Base-by-base conservation (phyloP, 495 filamentous ascomycete genomes). In the Daldinia vernicosa region DNA sequence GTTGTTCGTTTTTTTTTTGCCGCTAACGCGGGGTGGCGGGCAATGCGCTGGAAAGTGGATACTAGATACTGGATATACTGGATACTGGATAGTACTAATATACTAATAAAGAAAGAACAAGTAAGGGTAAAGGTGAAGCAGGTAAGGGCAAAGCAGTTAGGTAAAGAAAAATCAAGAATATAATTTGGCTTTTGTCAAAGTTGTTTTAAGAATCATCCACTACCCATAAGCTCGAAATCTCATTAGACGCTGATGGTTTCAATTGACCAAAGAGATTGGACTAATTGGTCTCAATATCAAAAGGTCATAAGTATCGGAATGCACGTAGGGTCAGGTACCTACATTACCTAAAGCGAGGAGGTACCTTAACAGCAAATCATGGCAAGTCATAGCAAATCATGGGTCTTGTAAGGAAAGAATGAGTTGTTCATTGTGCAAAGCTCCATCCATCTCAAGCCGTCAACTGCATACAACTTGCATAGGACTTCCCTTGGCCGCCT, bases 241-340 rank as follows among this genome's bases (percentile, higher is more conserved):
- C 19, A 57, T 33, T 30, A 39, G 35, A 30, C 35, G 26, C 19
- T 28, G 11, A 43, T 37, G 47, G 60, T 50, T 22, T 47, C 70
- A 73, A 73, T 73, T 73, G 70, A 73, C 66, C 66, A 73, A 69
- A 63, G 70, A 62, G 70, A 73, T 66, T 63, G 62, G 66, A 66
- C 69, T 73, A 47, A 60, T 59, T 69, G 63, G 53, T 35, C 45
- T 71, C 58, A 71, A 60, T 64, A 64, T 67, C 52, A 35, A 60
- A 66, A 59, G 40, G 45, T 27, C 47, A 17, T 27, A 53, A 53
- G 70, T 69, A 66, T 61, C 40, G 62, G 61, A 63, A 73, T 73
- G 70, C 70, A 73, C 66, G 70, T 69, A 69, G 70, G 66, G 70
- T 66, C 69, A 73, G 60, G 70, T 72, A 72, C 70, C 60, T 68